Conservation (phyloP, 139 green algal genomes). For the Volvox reticuliferus region DNA sequence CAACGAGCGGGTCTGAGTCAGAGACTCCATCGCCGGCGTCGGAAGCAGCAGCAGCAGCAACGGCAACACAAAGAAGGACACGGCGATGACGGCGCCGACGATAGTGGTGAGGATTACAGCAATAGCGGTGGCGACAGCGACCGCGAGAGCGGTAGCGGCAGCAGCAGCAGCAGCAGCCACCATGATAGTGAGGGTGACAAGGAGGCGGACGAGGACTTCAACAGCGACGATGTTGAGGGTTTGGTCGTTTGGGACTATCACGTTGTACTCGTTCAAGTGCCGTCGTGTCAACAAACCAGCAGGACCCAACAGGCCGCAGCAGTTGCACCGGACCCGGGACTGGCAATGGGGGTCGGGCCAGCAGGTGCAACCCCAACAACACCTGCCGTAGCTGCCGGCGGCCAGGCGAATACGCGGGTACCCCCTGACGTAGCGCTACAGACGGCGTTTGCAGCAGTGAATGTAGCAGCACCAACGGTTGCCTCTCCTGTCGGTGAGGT, state of each 20-base stretch:
- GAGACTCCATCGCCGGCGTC: not conserved
- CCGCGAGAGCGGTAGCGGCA: not conserved
- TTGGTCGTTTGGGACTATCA: constrained; percentile 71
- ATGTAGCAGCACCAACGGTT: no score
- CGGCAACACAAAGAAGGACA: not conserved
- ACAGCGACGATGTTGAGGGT: not conserved
- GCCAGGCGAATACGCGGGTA: not conserved
- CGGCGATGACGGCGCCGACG: not conserved
- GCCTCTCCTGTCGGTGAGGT: not conserved
- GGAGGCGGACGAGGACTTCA: not conserved
- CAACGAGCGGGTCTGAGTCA: constrained; percentile 44
- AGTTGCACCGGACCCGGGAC: no score
- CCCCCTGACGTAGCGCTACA: not conserved
- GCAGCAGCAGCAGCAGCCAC: not conserved
- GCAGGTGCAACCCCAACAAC: not conserved
- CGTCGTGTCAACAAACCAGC: not conserved
- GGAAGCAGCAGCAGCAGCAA: not conserved
- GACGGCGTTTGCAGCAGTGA: not conserved
- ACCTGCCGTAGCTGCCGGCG: not conserved
- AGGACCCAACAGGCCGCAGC: not conserved
- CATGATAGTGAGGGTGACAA: not conserved
- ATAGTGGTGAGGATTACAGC: not conserved
- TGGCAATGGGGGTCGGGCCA: not conserved
- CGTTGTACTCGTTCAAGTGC: constrained; percentile 45
- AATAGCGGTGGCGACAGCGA: not conserved